phyloP scores from a whole-genome alignment of 2,329 filamentous ascomycete species.

The Aspergillus pseudonomiae region DNA sequence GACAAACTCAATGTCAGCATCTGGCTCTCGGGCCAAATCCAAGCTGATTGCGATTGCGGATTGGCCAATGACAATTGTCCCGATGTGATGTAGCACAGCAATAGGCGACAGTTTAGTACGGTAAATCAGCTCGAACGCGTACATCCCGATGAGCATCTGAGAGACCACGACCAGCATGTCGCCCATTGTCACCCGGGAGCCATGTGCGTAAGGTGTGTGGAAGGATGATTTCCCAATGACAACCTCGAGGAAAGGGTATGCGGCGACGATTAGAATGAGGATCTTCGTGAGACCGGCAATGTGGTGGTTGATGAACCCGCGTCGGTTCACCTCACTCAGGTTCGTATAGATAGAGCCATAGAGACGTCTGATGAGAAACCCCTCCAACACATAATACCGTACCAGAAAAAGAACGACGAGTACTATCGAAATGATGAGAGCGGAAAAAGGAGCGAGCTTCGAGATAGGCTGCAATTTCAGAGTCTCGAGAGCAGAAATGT shows the following conservation, averaged over 20 bases:
- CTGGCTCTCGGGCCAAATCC: conserved; percentile 26
- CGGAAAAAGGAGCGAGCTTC: conserved; percentile 27
- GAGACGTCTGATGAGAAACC: conserved; percentile 37
- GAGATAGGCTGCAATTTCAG: conserved; percentile 26
- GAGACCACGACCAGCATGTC: conserved; percentile 45
- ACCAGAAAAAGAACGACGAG: conserved; percentile 40
- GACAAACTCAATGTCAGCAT: conserved; percentile 42
- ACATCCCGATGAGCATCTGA: conserved; percentile 51
- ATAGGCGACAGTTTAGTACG: conserved; percentile 46
- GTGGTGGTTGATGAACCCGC: conserved; percentile 53
- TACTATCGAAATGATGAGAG: conserved; percentile 30
- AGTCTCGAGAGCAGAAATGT: neutral
- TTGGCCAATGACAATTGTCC: conserved; percentile 47
- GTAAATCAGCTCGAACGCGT: conserved; percentile 51
- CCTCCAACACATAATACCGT: conserved; percentile 49
- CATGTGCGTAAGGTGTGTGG: conserved; percentile 33
- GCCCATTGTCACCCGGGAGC: conserved; percentile 40
- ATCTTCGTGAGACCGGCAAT: conserved; percentile 49
- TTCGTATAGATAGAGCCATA: conserved; percentile 41
- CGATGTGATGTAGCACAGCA: conserved; percentile 46
- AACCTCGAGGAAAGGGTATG: conserved; percentile 48
- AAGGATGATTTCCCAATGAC: conserved; percentile 38
- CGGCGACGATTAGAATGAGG: conserved; percentile 41
- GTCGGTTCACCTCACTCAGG: conserved; percentile 40
- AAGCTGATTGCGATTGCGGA: conserved; percentile 46